phyloP scores from a whole-genome alignment of 805 yeast genomes.

The Debaryomyces prosopidis region DNA sequence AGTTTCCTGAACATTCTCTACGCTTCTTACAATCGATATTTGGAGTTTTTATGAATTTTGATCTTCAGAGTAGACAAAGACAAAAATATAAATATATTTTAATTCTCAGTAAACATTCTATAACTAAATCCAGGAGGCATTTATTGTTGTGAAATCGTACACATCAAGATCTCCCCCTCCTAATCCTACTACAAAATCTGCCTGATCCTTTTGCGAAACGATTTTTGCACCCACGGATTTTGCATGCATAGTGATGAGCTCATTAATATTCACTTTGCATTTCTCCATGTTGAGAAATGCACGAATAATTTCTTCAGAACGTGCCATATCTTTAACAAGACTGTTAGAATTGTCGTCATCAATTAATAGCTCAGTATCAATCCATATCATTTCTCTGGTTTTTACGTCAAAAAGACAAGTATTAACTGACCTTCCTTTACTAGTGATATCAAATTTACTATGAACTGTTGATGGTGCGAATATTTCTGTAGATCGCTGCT shows the following conservation, averaged over 20 bases:
- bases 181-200: slow-evolving; percentile 9
- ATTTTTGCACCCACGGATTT: slow-evolving; percentile 2
- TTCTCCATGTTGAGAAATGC: slow-evolving; percentile 1
- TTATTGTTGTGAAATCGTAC: slow-evolving; percentile 10
- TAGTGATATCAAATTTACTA: slow-evolving; percentile 6
- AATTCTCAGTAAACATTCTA: too few relatives aligned
- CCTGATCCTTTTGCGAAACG: slow-evolving; percentile 4
- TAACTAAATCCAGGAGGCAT: slow-evolving; percentile 7
- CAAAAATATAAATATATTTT: too few relatives aligned
- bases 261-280: slow-evolving; percentile 5
- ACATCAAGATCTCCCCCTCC: slow-evolving; percentile 10
- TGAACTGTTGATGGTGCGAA: slow-evolving; percentile 10
- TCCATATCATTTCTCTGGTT: slow-evolving; percentile 5
- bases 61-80: too few relatives aligned
- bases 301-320: not conserved
- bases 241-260: slow-evolving; percentile 6
- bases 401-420: slow-evolving; percentile 8
- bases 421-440: not conserved
- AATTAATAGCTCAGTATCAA: slow-evolving; percentile 6
- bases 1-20: too few relatives aligned
- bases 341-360: slow-evolving; percentile 1
- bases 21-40: too few relatives aligned
- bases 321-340: not conserved
- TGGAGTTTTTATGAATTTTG: too few relatives aligned
- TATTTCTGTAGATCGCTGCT: slow-evolving; percentile 4